Evolutionary conservation across 805 yeast species (phyloP).

Genomic region (Grigorovia jiainica): DNA sequence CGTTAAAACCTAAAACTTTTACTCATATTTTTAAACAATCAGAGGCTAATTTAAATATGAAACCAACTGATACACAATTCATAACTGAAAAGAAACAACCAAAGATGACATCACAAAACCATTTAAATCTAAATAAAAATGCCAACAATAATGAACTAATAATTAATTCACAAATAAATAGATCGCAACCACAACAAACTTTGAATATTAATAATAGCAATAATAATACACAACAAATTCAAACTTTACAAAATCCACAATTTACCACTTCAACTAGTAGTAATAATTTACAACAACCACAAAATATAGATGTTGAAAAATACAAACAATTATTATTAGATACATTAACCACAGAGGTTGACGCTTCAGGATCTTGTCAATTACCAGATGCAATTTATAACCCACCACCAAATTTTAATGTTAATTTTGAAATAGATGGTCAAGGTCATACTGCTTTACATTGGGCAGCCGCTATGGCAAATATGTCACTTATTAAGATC

Average conservation of each 20-base stretch:
- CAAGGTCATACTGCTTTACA: constrained; percentile 78
- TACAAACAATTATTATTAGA: constrained; percentile 24
- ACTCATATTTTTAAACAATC: neutral
- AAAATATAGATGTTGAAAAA: constrained; percentile 9
- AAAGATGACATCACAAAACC: neutral
- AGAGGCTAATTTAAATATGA: neutral
- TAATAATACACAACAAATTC: neutral
- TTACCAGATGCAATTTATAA: constrained; percentile 34
- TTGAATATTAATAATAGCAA: neutral
- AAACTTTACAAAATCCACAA: neutral
- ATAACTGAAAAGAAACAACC: neutral
- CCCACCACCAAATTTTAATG: constrained; percentile 56
- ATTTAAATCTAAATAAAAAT: neutral
- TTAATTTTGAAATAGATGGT: constrained; percentile 61
- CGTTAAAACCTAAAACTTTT: neutral
- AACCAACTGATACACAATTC: neutral
- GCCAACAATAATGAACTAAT: neutral
- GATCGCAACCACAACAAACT: neutral
- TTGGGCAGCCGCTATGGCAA: constrained; percentile 81
- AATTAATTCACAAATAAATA: no score
- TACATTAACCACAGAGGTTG: constrained; percentile 25
- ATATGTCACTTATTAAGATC: constrained; percentile 47
- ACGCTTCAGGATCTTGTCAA: constrained; percentile 19
- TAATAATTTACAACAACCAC: neutral
- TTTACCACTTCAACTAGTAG: neutral